Evolutionary conservation across 1,284 basidiomycete species (phyloP).

Genomic region (Trichosporon sp.): DNA sequence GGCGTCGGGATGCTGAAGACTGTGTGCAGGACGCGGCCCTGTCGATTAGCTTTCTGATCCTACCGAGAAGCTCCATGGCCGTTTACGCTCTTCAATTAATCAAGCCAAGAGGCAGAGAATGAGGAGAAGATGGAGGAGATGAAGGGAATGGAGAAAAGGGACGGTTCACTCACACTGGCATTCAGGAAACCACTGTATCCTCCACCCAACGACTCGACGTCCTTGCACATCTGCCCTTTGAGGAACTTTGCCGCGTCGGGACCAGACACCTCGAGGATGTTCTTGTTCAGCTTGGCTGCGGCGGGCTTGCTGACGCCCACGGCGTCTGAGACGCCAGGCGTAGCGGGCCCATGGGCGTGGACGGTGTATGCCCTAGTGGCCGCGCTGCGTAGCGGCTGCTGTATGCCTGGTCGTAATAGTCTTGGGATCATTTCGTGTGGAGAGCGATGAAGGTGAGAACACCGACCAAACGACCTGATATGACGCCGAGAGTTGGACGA

Average conservation of each 20-base stretch:
- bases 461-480: too few relatives aligned
- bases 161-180: slow-evolving; percentile 62
- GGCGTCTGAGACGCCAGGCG: too few relatives aligned
- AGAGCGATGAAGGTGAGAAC: background rate
- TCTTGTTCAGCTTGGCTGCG: slow-evolving; percentile 54
- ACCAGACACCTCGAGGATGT: slow-evolving; percentile 70
- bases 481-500: background rate
- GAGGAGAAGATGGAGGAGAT: background rate
- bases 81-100: too few relatives aligned
- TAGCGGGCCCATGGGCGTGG: too few relatives aligned
- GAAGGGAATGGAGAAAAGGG: background rate
- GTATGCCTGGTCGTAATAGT: background rate
- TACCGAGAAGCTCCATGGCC: too few relatives aligned
- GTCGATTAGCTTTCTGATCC: slow-evolving; percentile 7
- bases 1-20: slow-evolving; percentile 66
- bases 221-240: slow-evolving; percentile 70
- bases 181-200: slow-evolving; percentile 79
- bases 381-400: too few relatives aligned
- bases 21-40: slow-evolving; percentile 89
- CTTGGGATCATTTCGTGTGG: background rate
- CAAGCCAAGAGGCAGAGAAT: background rate
- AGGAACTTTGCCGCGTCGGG: slow-evolving; percentile 78
- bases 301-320: slow-evolving; percentile 49
- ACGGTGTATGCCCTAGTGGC: too few relatives aligned
- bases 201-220: slow-evolving; percentile 54